Conservation (phyloP, 139 green algal genomes). For the Pseudopediastrum boryanum region DNA sequence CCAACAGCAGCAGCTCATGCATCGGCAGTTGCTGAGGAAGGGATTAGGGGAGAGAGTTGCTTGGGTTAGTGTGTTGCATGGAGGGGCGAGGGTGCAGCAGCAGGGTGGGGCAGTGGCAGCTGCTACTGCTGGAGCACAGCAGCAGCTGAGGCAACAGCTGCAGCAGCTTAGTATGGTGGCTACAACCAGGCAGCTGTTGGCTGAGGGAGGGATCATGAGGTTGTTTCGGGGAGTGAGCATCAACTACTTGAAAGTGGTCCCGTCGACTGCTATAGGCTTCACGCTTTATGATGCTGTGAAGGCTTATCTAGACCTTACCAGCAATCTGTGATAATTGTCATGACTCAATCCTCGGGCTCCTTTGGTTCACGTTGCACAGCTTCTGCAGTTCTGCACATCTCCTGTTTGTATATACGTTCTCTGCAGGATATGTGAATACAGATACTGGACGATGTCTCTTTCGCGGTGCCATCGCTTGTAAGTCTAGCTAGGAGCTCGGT, state of each 20-base stretch:
- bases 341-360: too few species aligned
- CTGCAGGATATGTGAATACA: too few species aligned
- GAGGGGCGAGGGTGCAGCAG: too few species aligned
- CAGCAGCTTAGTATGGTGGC: conserved; percentile 15
- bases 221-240: conserved; percentile 77
- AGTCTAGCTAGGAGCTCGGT: too few species aligned
- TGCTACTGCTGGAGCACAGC: background rate
- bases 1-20: conserved; percentile 10
- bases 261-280: conserved; percentile 93
- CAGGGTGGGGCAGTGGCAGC: background rate
- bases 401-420: background rate
- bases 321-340: conserved; percentile 49
- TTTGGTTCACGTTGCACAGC: background rate
- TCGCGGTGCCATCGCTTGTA: too few species aligned
- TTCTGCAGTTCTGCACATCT: background rate
- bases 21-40: background rate
- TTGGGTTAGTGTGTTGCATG: too few species aligned
- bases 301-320: conserved; percentile 57
- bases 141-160: background rate
- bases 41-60: background rate
- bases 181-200: conserved; percentile 13
- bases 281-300: conserved; percentile 87
- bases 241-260: conserved; percentile 96
- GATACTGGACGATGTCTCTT: too few species aligned
- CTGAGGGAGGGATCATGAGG: conserved; percentile 33